Evolutionary conservation across 78 protist genomes (phyloP), one percentile per base, ranked within the genome.

Genomic region (Dictyostelium capitatum): DNA sequence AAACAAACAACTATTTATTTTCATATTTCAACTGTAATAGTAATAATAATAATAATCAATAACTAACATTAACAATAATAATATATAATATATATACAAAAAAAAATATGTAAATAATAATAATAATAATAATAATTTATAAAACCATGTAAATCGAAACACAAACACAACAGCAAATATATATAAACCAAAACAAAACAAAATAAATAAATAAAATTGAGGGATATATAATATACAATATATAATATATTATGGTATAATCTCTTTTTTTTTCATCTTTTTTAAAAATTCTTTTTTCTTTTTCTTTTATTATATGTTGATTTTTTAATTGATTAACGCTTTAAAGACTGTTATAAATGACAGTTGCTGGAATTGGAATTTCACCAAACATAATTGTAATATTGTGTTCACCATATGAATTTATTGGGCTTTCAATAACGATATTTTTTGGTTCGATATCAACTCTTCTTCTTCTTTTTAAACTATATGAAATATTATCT

Each of bases 401-500:
- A 25, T 47, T 54, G 46, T 51, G 72, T 2, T 12, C 54, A 23
- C 92, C 92, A 62, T 53, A 87, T 11, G 23, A 23, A 30, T 48
- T 82, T 8, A 87, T 87, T 74, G 78, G 82, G 19, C 19, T 11
- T 47, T 20, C 56, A 12, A 77, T 0, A 30, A 19, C 3, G 46
- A 87, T 87, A 43, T 74, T 62, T 50, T 12, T 5, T 62, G 92
- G 83, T 20, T 87, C 92, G 7, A 87, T 41, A 32, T 28, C 30
- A 30, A 87, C n/a, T 6, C 50, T 32, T 30, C 67, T 87, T 87
- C 92, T 87, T 64, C 82, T 57, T 79, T 87, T 87, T 57, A 87
- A 64, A 87, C 92, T 87, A 65, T 87, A 87, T 75, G 83, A 20
- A 65, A 87, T 87, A 64, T 87, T 87, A 12, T 74, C 82, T 6